phyloP scores from a whole-genome alignment of 176 grass and related monocot species.

The Musa itinerans region DNA sequence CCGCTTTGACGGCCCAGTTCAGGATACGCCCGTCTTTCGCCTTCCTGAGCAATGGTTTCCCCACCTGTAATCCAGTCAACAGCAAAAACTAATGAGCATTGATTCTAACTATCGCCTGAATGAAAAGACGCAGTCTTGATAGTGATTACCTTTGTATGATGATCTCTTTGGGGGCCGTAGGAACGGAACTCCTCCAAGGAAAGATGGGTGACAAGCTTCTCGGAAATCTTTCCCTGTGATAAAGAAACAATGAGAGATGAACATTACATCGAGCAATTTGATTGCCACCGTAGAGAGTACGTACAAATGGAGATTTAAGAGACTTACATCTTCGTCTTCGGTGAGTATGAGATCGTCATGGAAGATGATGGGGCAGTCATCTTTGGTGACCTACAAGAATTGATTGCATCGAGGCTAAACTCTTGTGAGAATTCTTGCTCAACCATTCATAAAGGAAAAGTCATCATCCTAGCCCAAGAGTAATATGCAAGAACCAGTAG shows the following conservation, averaged over 20 bases:
- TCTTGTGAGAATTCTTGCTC: too few relatives aligned
- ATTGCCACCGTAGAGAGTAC: too few relatives aligned
- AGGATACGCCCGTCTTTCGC: constrained; percentile 55
- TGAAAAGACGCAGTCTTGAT: too few relatives aligned
- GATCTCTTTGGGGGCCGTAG: constrained; percentile 65
- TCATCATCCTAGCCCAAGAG: too few relatives aligned
- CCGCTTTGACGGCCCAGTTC: constrained; percentile 73
- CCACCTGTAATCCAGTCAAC: constrained; percentile 24
- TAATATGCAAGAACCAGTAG: too few relatives aligned
- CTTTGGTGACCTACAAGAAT: constrained; percentile 79
- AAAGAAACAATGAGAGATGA: neutral
- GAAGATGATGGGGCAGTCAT: constrained; percentile 71
- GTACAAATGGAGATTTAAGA: neutral
- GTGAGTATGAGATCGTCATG: constrained; percentile 69
- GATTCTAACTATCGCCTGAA: too few relatives aligned
- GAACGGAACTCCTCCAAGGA: constrained; percentile 55
- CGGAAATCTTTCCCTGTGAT: constrained; percentile 43
- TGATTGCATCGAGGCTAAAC: neutral
- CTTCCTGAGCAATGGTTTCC: constrained; percentile 61
- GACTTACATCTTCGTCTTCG: constrained; percentile 51
- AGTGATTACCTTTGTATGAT: constrained; percentile 41
- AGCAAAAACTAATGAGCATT: neutral
- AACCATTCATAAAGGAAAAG: too few relatives aligned
- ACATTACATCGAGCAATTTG: neutral
- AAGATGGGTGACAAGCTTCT: constrained; percentile 57